These are phyloP conservation scores for Thielaviopsis euricoi DNA, from an alignment of 2,329 filamentous ascomycete species.

Conservation along the genomic window DNA sequence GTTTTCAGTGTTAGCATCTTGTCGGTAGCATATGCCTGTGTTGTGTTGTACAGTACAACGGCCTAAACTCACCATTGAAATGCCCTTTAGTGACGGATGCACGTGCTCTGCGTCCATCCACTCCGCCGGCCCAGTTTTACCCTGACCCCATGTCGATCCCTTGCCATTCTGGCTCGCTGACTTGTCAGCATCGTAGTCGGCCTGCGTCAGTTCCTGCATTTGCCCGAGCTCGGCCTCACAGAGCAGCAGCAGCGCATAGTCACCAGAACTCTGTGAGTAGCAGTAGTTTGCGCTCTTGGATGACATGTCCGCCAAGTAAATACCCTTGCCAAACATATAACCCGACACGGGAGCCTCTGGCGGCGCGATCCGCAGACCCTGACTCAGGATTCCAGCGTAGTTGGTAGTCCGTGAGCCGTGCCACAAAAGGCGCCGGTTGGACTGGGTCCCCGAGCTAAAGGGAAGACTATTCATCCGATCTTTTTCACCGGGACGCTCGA, in stretches of 20 bases:
- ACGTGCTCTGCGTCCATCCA: slow-evolving; percentile 65
- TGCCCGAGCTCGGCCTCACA: slow-evolving; percentile 65
- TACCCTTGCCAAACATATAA: slow-evolving; percentile 84
- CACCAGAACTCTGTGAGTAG: slow-evolving; percentile 40
- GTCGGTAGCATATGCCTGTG: background rate
- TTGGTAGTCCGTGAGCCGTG: slow-evolving; percentile 74
- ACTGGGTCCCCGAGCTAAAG: slow-evolving; percentile 29
- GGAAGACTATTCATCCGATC: slow-evolving; percentile 40
- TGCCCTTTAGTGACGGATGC: slow-evolving; percentile 46
- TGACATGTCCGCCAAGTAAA: slow-evolving; percentile 75
- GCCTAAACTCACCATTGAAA: slow-evolving; percentile 44
- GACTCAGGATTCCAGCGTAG: slow-evolving; percentile 71
- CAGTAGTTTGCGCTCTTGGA: slow-evolving; percentile 75
- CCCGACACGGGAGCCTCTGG: slow-evolving; percentile 64
- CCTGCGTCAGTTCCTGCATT: slow-evolving; percentile 43
- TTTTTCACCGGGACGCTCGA: slow-evolving; percentile 57
- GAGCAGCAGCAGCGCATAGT: slow-evolving; percentile 58
- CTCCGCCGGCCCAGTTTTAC: slow-evolving; percentile 40
- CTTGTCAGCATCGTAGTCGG: slow-evolving; percentile 43
- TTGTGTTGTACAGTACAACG: background rate
- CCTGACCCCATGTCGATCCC: slow-evolving; percentile 55
- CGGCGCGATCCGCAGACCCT: slow-evolving; percentile 80
- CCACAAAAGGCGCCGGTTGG: slow-evolving; percentile 66
- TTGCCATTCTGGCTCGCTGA: slow-evolving; percentile 42
- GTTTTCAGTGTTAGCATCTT: background rate